Conservation (phyloP, 2,329 filamentous ascomycete genomes). For the Didymella exigua region DNA sequence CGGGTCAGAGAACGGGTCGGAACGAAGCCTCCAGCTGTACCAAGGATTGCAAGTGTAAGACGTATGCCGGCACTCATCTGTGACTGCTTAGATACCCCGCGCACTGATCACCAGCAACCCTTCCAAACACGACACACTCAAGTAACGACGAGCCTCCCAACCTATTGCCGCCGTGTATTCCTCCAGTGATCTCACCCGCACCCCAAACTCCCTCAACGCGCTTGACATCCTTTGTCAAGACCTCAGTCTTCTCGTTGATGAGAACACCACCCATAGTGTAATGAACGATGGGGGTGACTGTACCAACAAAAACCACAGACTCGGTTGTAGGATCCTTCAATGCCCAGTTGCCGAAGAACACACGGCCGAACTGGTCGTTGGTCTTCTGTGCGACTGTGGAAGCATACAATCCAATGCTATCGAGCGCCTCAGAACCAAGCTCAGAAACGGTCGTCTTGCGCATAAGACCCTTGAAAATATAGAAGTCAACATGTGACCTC, state of each 20-base stretch:
- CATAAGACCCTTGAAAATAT: conserved; percentile 66
- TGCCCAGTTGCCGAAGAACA: conserved; percentile 62
- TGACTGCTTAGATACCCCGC: conserved; percentile 7
- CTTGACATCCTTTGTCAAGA: conserved; percentile 52
- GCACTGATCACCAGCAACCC: conserved; percentile 57
- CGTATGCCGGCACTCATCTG: not conserved
- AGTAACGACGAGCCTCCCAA: conserved; percentile 66
- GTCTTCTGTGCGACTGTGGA: conserved; percentile 49
- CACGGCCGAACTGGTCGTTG: conserved; percentile 56
- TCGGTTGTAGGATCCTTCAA: conserved; percentile 57
- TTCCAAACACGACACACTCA: conserved; percentile 68
- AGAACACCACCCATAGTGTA: conserved; percentile 71
- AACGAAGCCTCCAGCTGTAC: not conserved
- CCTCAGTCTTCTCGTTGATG: conserved; percentile 60
- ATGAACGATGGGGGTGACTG: conserved; percentile 67
- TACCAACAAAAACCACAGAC: conserved; percentile 62
- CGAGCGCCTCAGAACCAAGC: conserved; percentile 47
- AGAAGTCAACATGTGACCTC: conserved; percentile 65
- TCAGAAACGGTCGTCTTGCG: conserved; percentile 61
- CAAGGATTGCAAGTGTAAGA: not conserved
- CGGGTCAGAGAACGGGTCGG: no score
- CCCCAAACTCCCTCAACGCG: conserved; percentile 65
- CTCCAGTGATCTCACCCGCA: conserved; percentile 68
- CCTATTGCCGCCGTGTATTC: conserved; percentile 67
- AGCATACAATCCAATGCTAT: conserved; percentile 58